phyloP scores from a whole-genome alignment of 306 rosid genomes.

The Herpetospermum pedunculosum region DNA sequence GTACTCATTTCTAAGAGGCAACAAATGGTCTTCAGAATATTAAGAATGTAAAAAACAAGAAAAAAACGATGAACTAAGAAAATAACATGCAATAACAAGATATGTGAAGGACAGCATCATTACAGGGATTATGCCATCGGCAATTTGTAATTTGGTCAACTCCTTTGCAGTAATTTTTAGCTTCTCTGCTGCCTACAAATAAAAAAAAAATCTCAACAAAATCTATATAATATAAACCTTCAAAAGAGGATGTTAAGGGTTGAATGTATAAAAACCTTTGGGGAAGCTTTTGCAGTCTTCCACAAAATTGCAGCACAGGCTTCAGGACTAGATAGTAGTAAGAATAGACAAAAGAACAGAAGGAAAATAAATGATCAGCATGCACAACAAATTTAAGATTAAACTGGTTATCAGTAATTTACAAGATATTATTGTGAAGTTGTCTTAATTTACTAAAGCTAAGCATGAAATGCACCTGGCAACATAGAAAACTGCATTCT shows the following conservation, averaged over 20 bases:
- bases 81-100: conserved; percentile 4
- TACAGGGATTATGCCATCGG: conserved; percentile 87
- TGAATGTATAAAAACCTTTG: conserved; percentile 38
- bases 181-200: conserved; percentile 70
- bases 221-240: conserved; percentile 8
- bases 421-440: not conserved
- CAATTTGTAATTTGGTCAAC: conserved; percentile 51
- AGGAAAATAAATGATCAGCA: conserved; percentile 13
- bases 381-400: not conserved
- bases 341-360: conserved; percentile 25
- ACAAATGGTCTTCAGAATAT: not conserved
- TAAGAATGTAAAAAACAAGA: not conserved
- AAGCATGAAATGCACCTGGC: conserved; percentile 57
- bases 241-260: conserved; percentile 1
- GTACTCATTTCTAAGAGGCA: not conserved
- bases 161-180: conserved; percentile 69
- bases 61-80: not conserved
- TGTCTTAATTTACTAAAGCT: not conserved
- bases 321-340: conserved; percentile 62
- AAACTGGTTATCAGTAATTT: not conserved
- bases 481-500: conserved; percentile 92
- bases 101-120: conserved; percentile 18
- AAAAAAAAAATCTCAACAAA: not conserved
- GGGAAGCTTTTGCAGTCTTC: conserved; percentile 83
- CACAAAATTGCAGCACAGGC: conserved; percentile 98